A percentile compares a stretch with the other conserved stretches of the same genome.
Evolutionary conservation across 1,139 yeast species (phyloP).

Genomic region (Geotrichum macrosporum): DNA sequence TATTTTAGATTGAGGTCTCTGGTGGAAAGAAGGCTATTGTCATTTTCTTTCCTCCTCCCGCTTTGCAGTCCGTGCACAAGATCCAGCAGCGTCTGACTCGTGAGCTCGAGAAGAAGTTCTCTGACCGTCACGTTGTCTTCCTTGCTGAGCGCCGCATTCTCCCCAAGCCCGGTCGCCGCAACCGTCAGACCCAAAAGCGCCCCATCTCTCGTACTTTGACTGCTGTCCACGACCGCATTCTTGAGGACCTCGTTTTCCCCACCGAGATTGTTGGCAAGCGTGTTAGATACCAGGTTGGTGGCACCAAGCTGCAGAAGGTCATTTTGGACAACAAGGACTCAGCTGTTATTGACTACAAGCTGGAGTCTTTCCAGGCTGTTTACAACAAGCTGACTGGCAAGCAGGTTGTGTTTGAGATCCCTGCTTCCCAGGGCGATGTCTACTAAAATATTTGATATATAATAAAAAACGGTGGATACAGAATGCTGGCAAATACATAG

Average conservation of each 20-base stretch:
- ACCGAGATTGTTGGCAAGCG: slow-evolving; percentile 99
- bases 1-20: slow-evolving; percentile 85
- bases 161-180: slow-evolving; percentile 78
- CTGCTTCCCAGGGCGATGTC: slow-evolving; percentile 57
- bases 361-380: slow-evolving; percentile 98
- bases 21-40: slow-evolving; percentile 99
- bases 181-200: slow-evolving; percentile 96
- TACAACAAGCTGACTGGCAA: slow-evolving; percentile 99
- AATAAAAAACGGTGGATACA: no score
- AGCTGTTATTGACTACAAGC: slow-evolving; percentile 95
- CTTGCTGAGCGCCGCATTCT: slow-evolving; percentile 99
- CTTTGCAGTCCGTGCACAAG: slow-evolving; percentile 90
- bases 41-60: slow-evolving; percentile 97
- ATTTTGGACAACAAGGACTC: slow-evolving; percentile 98
- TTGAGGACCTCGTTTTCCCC: slow-evolving; percentile 99
- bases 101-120: slow-evolving; percentile 99
- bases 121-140: slow-evolving; percentile 99
- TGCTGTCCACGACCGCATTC: slow-evolving; percentile 97
- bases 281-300: slow-evolving; percentile 98
- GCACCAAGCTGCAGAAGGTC: slow-evolving; percentile 97
- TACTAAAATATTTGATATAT: slow-evolving; percentile 44
- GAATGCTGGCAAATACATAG: neutral
- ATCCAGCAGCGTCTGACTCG: slow-evolving; percentile 91
- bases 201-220: slow-evolving; percentile 99
- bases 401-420: slow-evolving; percentile 98